phyloP scores from a whole-genome alignment of 2,329 filamentous ascomycete genomes.

The Paecilomyces dactylethromorphus region DNA sequence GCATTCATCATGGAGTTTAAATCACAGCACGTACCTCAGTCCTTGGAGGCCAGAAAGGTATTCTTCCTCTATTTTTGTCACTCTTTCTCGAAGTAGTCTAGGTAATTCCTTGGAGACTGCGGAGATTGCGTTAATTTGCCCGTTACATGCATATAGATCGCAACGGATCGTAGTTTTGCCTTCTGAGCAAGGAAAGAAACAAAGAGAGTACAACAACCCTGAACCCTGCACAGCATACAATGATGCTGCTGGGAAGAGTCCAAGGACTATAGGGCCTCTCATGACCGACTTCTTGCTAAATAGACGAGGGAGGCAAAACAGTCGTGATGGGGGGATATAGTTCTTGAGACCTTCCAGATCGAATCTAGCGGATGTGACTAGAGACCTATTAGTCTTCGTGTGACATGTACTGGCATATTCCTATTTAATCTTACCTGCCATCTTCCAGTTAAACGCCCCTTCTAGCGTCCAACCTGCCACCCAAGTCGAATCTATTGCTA shows the following conservation, averaged over 20 bases:
- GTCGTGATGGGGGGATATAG: not conserved
- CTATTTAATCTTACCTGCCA: conserved; percentile 13
- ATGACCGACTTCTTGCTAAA: not conserved
- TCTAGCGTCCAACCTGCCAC: conserved; percentile 19
- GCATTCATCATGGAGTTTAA: not conserved
- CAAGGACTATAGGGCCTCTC: not conserved
- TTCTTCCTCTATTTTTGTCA: conserved; percentile 2
- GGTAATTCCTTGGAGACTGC: conserved; percentile 1
- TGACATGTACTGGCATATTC: not conserved
- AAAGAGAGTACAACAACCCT: conserved; percentile 16
- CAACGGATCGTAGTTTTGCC: conserved; percentile 21
- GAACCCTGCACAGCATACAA: conserved; percentile 13
- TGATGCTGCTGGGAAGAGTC: conserved; percentile 18
- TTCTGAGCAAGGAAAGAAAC: conserved; percentile 19
- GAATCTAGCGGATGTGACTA: not conserved
- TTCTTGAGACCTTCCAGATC: not conserved
- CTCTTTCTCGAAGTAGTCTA: conserved; percentile 1
- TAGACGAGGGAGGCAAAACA: not conserved
- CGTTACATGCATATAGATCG: conserved; percentile 17
- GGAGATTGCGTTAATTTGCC: not conserved
- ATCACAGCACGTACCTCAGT: not conserved
- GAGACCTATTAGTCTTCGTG: not conserved
- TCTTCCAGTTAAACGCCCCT: conserved; percentile 29
- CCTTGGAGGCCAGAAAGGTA: not conserved
- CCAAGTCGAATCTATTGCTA: conserved; percentile 14